Percentiles rank a stretch among this genome's conserved stretches.
phyloP scores from a whole-genome alignment of 2,329 filamentous ascomycete species.

The Sarocladiaceae sp. region DNA sequence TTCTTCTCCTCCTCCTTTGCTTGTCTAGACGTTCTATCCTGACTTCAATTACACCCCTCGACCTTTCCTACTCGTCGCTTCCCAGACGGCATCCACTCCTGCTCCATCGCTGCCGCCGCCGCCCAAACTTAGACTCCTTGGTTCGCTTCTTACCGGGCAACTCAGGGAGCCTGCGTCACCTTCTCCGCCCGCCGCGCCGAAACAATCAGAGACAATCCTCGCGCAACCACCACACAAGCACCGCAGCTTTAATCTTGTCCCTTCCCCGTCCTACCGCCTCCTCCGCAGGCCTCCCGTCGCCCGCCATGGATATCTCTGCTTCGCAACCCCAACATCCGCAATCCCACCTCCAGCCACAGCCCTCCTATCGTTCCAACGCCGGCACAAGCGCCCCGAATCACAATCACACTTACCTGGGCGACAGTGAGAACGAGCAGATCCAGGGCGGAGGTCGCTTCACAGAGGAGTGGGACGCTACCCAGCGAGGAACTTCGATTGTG shows the following conservation, averaged over 20 bases:
- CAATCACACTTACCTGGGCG: slow-evolving; percentile 3
- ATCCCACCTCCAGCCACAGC: slow-evolving; percentile 9
- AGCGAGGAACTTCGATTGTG: slow-evolving; percentile 58
- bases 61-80: background rate
- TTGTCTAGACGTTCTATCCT: background rate
- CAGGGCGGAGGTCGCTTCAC: slow-evolving; percentile 46
- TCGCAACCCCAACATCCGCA: slow-evolving; percentile 9
- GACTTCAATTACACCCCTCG: background rate
- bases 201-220: slow-evolving; percentile 9
- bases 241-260: slow-evolving; percentile 9
- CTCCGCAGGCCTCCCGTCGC: slow-evolving; percentile 1
- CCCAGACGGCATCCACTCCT: slow-evolving; percentile 1
- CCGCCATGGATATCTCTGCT: slow-evolving; percentile 11
- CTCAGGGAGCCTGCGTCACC: slow-evolving; percentile 9
- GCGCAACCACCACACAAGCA: slow-evolving; percentile 14
- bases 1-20: background rate
- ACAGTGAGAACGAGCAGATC: background rate
- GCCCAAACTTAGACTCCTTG: slow-evolving; percentile 1
- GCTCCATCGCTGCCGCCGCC: slow-evolving; percentile 6
- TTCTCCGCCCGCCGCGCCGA: background rate
- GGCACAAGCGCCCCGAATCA: slow-evolving; percentile 3
- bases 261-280: slow-evolving; percentile 1
- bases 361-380: slow-evolving; percentile 7
- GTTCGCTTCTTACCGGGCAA: background rate
- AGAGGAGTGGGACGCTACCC: slow-evolving; percentile 66